A percentile compares a stretch with the other conserved stretches of the same genome.
These are phyloP conservation scores for Xylaria nigripes DNA, from an alignment of 495 filamentous ascomycete genomes.

Conservation along the genomic window DNA sequence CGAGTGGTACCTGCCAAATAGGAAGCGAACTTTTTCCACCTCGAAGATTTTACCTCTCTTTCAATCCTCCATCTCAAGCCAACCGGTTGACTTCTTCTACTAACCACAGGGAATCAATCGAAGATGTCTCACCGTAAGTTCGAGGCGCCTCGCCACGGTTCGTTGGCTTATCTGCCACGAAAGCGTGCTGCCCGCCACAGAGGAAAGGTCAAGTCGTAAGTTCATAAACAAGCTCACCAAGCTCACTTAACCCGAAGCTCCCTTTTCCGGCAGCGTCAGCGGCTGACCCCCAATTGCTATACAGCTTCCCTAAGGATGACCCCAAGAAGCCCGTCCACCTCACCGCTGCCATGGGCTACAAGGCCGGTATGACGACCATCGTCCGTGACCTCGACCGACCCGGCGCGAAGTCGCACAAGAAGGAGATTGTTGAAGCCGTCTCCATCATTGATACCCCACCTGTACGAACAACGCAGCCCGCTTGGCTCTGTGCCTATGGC, in stretches of 20 bases:
- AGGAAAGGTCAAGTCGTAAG: slow-evolving; percentile 96
- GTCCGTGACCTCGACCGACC: slow-evolving; percentile 99
- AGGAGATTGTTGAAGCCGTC: slow-evolving; percentile 99
- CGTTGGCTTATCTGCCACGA: slow-evolving; percentile 90
- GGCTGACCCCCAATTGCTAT: slow-evolving; percentile 28
- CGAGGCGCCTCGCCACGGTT: slow-evolving; percentile 94
- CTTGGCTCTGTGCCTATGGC: slow-evolving; percentile 52
- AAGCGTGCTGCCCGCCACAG: slow-evolving; percentile 95
- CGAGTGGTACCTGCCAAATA: no score
- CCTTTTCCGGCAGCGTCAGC: neutral
- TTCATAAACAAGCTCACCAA: slow-evolving; percentile 14
- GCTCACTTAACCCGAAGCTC: neutral
- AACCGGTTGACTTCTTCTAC: slow-evolving; percentile 25
- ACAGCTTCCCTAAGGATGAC: slow-evolving; percentile 97
- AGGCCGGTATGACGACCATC: slow-evolving; percentile 99
- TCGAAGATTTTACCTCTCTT: slow-evolving; percentile 20
- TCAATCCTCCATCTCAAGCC: slow-evolving; percentile 18
- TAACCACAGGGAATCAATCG: slow-evolving; percentile 29
- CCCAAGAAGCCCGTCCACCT: slow-evolving; percentile 98
- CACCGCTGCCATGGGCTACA: slow-evolving; percentile 98
- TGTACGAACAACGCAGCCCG: slow-evolving; percentile 70
- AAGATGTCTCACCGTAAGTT: slow-evolving; percentile 68
- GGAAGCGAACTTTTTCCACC: slow-evolving; percentile 17
- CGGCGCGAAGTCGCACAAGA: slow-evolving; percentile 99
- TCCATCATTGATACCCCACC: slow-evolving; percentile 99